Conservation (phyloP, 805 yeast species). For the Nadsonia fulvescens region DNA sequence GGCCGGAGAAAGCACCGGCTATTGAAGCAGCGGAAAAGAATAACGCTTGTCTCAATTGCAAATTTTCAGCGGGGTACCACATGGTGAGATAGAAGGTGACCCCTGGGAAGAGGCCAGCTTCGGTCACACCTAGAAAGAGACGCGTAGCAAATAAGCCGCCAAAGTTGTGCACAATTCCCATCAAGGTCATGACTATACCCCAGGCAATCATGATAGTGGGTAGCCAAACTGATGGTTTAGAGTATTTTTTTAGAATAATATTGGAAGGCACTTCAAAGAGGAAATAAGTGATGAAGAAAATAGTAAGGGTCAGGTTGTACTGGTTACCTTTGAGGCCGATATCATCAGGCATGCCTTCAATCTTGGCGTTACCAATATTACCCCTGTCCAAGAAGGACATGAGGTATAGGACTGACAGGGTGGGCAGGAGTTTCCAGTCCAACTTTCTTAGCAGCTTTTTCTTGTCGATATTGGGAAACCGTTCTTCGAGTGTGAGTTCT, state of each 20-base stretch:
- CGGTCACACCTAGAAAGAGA: conserved; percentile 24
- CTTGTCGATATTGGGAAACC: conserved; percentile 8
- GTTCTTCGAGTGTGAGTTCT: conserved; percentile 5
- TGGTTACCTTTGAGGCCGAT: conserved; percentile 15
- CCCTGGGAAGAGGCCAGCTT: conserved; percentile 28
- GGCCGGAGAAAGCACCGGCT: conserved; percentile 40
- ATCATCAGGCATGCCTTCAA: conserved; percentile 31
- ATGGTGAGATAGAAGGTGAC: conserved; percentile 16
- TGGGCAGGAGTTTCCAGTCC: conserved; percentile 28
- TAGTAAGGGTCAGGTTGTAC: conserved; percentile 24
- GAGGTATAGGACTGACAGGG: conserved; percentile 28
- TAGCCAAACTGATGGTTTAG: conserved; percentile 22
- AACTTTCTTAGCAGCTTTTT: conserved; percentile 19
- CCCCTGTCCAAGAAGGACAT: conserved; percentile 33
- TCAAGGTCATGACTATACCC: conserved; percentile 20
- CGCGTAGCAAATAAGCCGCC: conserved; percentile 20
- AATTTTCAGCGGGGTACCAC: conserved; percentile 23
- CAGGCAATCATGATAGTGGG: conserved; percentile 18
- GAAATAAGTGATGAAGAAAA: conserved; percentile 19
- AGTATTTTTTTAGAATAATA: conserved; percentile 14
- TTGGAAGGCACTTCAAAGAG: conserved; percentile 14
- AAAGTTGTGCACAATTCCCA: conserved; percentile 19
- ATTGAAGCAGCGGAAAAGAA: conserved; percentile 17
- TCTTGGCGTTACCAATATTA: conserved; percentile 34
- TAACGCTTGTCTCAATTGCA: conserved; percentile 22